Conservation (phyloP, 495 filamentous ascomycete genomes). For the Penicillium simplicissimum region DNA sequence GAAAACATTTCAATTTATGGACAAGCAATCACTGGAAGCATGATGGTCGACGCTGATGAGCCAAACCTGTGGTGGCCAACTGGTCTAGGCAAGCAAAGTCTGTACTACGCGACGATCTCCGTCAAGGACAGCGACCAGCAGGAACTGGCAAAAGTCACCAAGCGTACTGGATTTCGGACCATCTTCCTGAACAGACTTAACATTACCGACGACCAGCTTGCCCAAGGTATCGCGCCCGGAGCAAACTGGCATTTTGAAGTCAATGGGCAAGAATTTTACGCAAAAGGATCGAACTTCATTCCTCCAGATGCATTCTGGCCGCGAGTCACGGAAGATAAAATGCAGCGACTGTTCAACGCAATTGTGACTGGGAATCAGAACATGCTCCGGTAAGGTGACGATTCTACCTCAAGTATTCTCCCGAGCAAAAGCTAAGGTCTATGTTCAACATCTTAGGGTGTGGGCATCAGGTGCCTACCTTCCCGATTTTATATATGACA, state of each 20-base stretch:
- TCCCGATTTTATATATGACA: constrained; percentile 68
- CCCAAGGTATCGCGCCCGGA: constrained; percentile 60
- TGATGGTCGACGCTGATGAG: constrained; percentile 40
- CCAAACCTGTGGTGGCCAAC: constrained; percentile 67
- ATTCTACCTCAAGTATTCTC: background rate
- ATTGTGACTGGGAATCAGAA: constrained; percentile 64
- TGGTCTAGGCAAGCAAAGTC: constrained; percentile 58
- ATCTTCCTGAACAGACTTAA: constrained; percentile 63
- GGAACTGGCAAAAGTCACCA: constrained; percentile 45
- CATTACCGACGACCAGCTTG: constrained; percentile 58
- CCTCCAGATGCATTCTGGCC: constrained; percentile 70
- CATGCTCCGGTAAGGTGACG: constrained; percentile 53
- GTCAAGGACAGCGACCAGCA: constrained; percentile 34
- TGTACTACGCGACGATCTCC: constrained; percentile 59
- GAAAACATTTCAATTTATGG: constrained; percentile 45
- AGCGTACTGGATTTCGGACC: constrained; percentile 65
- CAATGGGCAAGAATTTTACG: constrained; percentile 68
- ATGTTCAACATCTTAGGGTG: constrained; percentile 26
- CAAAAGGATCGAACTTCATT: constrained; percentile 67
- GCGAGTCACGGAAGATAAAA: constrained; percentile 54
- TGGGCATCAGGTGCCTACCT: constrained; percentile 66
- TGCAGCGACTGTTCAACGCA: constrained; percentile 57
- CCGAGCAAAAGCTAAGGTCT: background rate
- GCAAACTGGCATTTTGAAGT: constrained; percentile 71
- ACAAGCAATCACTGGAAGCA: constrained; percentile 53